These are phyloP conservation scores for Tetrahymena borealis DNA, from an alignment of 73 alveolate species.

Conservation along the genomic window DNA sequence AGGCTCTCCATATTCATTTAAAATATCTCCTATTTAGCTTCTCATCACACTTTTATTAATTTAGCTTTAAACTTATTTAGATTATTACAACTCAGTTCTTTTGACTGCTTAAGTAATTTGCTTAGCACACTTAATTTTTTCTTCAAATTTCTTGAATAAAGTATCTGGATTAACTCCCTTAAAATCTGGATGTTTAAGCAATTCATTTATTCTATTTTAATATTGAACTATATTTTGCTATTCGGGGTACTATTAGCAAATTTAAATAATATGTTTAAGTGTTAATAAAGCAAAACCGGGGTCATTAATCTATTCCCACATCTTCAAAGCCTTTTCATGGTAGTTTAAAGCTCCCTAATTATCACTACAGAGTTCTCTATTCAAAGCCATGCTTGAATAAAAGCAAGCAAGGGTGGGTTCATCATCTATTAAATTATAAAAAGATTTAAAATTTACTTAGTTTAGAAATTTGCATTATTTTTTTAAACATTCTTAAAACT, in stretches of 20 bases:
- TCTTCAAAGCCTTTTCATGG: conserved; percentile 21
- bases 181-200: conserved; percentile 10
- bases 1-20: neutral
- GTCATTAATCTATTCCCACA: conserved; percentile 19
- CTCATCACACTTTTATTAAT: neutral
- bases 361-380: conserved; percentile 28
- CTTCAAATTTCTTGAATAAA: conserved; percentile 32
- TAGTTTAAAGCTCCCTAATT: neutral
- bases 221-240: neutral
- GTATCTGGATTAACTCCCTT: conserved; percentile 28
- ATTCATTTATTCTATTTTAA: neutral
- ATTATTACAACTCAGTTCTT: neutral
- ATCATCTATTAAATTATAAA: conserved; percentile 26
- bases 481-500: neutral
- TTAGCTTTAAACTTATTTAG: neutral
- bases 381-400: conserved; percentile 29
- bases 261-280: neutral
- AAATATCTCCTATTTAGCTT: neutral
- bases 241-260: neutral
- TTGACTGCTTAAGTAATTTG: neutral
- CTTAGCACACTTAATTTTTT: conserved; percentile 27
- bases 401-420: conserved; percentile 23
- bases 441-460: neutral
- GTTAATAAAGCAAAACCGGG: conserved; percentile 24
- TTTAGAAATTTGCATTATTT: neutral